phyloP scores from a whole-genome alignment of 2,329 filamentous ascomycete genomes.

The Eutypa lata region DNA sequence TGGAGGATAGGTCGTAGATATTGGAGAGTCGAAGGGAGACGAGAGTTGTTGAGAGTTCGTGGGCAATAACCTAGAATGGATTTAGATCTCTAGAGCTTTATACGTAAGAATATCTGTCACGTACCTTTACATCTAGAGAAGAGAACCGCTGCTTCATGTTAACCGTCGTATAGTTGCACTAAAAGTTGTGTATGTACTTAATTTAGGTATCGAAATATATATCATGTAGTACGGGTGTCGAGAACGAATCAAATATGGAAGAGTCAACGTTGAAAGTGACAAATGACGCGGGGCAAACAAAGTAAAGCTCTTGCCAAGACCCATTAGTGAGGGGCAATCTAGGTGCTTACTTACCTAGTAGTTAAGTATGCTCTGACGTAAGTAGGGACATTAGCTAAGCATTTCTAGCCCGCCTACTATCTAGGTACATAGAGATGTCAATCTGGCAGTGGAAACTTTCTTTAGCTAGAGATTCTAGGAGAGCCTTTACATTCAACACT shows the following conservation, averaged over 20 bases:
- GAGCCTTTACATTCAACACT: no score
- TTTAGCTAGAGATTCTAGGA: no score
- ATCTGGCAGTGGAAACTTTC: no score
- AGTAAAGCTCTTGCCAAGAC: no score
- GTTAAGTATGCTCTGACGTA: no score
- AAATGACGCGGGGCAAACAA: no score
- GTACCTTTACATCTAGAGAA: conserved; percentile 54
- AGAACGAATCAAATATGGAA: not conserved
- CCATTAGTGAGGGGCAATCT: no score
- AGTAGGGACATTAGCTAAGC: no score
- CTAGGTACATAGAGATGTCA: no score
- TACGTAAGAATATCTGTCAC: not conserved
- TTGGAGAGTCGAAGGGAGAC: conserved; percentile 82
- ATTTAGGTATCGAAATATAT: not conserved
- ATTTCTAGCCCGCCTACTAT: no score
- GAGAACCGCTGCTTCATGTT: conserved; percentile 59
- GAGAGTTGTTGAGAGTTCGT: conserved; percentile 80
- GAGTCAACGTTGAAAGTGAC: no score
- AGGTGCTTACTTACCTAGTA: no score
- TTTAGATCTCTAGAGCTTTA: conserved; percentile 2
- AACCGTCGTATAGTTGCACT: not conserved
- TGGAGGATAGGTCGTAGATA: conserved; percentile 92
- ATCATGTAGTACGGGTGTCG: not conserved
- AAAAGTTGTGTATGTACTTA: not conserved
- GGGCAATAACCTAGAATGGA: conserved; percentile 73